These are phyloP conservation scores for Suhomyces taliae DNA, from an alignment of 1,139 yeast genomes.

Conservation along the genomic window DNA sequence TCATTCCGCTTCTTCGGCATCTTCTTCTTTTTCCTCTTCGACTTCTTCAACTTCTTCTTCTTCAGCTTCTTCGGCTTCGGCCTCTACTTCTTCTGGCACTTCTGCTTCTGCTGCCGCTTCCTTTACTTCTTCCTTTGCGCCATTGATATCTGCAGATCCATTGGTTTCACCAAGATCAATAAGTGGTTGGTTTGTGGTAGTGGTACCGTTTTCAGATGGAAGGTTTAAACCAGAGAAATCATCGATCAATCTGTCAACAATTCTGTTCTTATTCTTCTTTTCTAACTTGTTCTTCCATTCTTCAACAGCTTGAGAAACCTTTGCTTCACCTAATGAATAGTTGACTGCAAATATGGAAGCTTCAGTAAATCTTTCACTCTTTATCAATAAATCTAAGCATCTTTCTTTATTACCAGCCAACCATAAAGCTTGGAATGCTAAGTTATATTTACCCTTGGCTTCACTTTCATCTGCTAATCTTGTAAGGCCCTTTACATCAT, in stretches of 20 bases:
- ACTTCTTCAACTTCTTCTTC: slow-evolving; percentile 10
- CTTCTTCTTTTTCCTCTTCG: slow-evolving; percentile 1
- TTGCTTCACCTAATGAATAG: slow-evolving; percentile 55
- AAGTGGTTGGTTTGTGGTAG: slow-evolving; percentile 18
- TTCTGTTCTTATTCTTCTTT: slow-evolving; percentile 50
- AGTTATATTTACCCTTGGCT: slow-evolving; percentile 73
- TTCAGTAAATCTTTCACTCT: slow-evolving; percentile 75
- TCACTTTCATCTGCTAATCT: slow-evolving; percentile 66
- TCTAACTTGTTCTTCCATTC: slow-evolving; percentile 67
- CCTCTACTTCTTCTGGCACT: slow-evolving; percentile 12
- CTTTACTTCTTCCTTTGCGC: slow-evolving; percentile 5
- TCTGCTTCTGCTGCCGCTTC: slow-evolving; percentile 19
- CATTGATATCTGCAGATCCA: slow-evolving; percentile 11
- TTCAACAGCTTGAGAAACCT: slow-evolving; percentile 47
- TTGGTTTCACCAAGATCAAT: slow-evolving; percentile 28
- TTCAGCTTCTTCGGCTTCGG: slow-evolving; percentile 14
- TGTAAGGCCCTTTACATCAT: slow-evolving; percentile 59
- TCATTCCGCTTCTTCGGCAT: neutral
- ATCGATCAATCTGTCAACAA: slow-evolving; percentile 59
- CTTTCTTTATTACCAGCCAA: slow-evolving; percentile 66
- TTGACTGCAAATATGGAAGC: slow-evolving; percentile 81
- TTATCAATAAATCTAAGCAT: slow-evolving; percentile 65
- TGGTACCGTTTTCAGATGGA: slow-evolving; percentile 13
- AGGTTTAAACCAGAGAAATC: slow-evolving; percentile 31
- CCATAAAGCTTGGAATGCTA: slow-evolving; percentile 95